These are phyloP conservation scores for Suillus occidentalis DNA, from an alignment of 768 basidiomycete genomes.

Conservation along the genomic window DNA sequence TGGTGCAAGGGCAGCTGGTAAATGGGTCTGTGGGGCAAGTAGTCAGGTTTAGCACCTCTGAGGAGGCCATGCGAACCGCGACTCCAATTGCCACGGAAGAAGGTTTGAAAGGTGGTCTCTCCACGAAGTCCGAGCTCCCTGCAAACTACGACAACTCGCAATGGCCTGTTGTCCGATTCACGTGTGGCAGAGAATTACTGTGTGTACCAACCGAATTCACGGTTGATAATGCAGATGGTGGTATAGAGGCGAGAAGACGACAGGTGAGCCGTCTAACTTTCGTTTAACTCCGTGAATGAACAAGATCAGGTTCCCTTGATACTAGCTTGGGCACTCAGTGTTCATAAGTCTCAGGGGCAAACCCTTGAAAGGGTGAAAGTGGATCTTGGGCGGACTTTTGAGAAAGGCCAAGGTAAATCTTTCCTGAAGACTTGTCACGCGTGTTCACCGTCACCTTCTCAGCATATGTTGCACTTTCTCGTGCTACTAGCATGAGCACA, in stretches of 20 bases:
- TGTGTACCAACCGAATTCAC: slow-evolving; percentile 62
- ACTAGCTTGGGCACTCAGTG: slow-evolving; percentile 84
- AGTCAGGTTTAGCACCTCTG: slow-evolving; percentile 42
- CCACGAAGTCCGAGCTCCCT: slow-evolving; percentile 24
- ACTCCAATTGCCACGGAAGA: slow-evolving; percentile 40
- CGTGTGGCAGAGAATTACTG: slow-evolving; percentile 44
- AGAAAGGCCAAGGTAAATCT: slow-evolving; percentile 68
- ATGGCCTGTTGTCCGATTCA: slow-evolving; percentile 69
- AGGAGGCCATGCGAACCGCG: slow-evolving; percentile 40
- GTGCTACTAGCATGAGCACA: slow-evolving; percentile 64
- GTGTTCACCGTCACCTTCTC: neutral
- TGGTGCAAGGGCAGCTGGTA: slow-evolving; percentile 65
- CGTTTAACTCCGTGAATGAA: slow-evolving; percentile 38
- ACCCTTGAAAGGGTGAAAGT: slow-evolving; percentile 84
- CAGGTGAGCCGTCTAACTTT: slow-evolving; percentile 55
- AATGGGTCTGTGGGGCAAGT: slow-evolving; percentile 71
- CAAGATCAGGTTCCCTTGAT: slow-evolving; percentile 51
- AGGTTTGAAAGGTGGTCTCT: slow-evolving; percentile 23
- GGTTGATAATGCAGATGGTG: slow-evolving; percentile 58
- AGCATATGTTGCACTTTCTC: slow-evolving; percentile 75
- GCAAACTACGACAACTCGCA: slow-evolving; percentile 21
- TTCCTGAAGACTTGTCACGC: neutral
- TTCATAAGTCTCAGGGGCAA: slow-evolving; percentile 91
- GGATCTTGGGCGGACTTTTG: slow-evolving; percentile 74
- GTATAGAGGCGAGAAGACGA: slow-evolving; percentile 55